These are phyloP conservation scores for Colletotrichum costaricense DNA, from an alignment of 2,329 filamentous ascomycete genomes.

Conservation along the genomic window DNA sequence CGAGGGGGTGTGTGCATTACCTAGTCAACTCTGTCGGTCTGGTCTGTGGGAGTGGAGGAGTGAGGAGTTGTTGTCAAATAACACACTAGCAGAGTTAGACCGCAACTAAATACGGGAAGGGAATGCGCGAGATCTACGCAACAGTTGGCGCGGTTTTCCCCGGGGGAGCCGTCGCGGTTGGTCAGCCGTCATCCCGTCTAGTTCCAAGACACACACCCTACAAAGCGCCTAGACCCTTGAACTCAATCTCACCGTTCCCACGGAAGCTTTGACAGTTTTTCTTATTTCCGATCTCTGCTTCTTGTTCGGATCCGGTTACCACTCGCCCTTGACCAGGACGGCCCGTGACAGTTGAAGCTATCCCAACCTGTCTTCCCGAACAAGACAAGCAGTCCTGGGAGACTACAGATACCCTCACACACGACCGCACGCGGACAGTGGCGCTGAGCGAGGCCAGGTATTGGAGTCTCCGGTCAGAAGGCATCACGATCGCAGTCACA, in stretches of 20 bases:
- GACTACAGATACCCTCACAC: neutral
- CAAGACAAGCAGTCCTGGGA: neutral
- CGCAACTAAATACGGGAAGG: conserved; percentile 24
- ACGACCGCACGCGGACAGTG: conserved; percentile 18
- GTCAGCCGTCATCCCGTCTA: neutral
- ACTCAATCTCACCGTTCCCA: conserved; percentile 10
- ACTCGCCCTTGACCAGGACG: neutral
- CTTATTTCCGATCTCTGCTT: neutral
- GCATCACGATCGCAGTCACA: conserved; percentile 7
- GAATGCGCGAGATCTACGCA: conserved; percentile 3
- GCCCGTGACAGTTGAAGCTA: conserved; percentile 9
- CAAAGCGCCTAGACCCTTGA: conserved; percentile 3
- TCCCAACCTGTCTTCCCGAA: neutral
- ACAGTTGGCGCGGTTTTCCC: neutral
- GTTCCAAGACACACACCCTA: neutral
- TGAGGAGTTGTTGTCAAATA: neutral
- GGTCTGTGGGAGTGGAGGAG: neutral
- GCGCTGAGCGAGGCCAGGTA: conserved; percentile 13
- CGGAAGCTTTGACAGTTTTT: neutral
- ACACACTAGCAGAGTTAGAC: neutral
- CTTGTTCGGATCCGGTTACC: conserved; percentile 20
- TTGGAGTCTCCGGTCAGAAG: neutral
- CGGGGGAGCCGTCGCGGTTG: conserved; percentile 8
- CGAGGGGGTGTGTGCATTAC: neutral
- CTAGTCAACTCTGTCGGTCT: neutral